These are phyloP conservation scores for Plasmodium vivax DNA, from an alignment of 169 alveolate genomes.

Conservation along the genomic window DNA sequence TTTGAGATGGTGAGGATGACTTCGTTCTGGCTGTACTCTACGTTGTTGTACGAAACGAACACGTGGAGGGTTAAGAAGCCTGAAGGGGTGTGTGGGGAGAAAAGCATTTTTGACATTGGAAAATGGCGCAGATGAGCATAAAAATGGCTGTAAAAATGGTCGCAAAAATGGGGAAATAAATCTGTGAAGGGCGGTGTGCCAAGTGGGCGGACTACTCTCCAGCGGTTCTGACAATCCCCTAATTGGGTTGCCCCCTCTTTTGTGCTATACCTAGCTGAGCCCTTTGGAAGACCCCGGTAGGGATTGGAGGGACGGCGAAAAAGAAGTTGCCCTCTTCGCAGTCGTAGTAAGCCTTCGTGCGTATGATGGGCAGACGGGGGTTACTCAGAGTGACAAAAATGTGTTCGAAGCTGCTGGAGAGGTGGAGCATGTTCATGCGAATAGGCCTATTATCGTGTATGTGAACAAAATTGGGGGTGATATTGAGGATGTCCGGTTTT, in stretches of 20 bases:
- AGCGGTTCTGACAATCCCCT: neutral
- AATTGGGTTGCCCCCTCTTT: neutral
- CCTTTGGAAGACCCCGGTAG: constrained; percentile 6
- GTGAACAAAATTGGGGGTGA: constrained; percentile 8
- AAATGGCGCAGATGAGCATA: neutral
- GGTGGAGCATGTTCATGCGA: constrained; percentile 35
- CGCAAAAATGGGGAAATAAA: neutral
- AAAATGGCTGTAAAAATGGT: neutral
- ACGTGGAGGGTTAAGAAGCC: constrained; percentile 38
- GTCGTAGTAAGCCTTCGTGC: constrained; percentile 44
- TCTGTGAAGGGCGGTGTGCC: neutral
- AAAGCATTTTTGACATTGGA: neutral
- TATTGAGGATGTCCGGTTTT: constrained; percentile 63
- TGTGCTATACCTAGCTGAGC: neutral
- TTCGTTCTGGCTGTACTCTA: constrained; percentile 45
- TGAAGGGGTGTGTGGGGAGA: neutral
- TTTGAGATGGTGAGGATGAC: constrained; percentile 37
- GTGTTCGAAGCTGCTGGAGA: constrained; percentile 6
- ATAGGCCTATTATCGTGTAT: constrained; percentile 8
- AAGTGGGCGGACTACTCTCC: neutral
- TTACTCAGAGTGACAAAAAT: constrained; percentile 46
- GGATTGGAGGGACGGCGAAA: constrained; percentile 41
- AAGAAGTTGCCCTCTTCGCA: neutral
- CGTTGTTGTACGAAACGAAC: constrained; percentile 50
- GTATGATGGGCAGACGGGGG: constrained; percentile 5